phyloP scores from a whole-genome alignment of 2,329 filamentous ascomycete species.

The Sporothrix sp. region DNA sequence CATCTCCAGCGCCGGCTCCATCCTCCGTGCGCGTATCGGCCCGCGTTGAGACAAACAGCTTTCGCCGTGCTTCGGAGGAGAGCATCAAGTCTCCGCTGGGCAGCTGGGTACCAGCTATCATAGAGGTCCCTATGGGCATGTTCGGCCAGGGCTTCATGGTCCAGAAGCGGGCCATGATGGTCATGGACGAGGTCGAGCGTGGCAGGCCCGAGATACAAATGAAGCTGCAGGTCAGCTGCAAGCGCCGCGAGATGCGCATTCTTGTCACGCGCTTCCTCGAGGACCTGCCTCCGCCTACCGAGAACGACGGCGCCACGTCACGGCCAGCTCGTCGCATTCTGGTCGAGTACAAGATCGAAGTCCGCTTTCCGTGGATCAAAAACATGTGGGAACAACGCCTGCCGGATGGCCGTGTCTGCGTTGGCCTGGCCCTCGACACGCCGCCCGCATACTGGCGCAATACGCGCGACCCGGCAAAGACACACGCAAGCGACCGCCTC shows the following conservation, averaged over 20 bases:
- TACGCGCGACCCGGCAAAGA: constrained; percentile 23
- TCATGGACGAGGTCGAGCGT: constrained; percentile 38
- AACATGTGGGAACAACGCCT: constrained; percentile 31
- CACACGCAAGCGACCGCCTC: constrained; percentile 25
- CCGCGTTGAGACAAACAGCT: constrained; percentile 10
- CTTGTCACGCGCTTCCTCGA: constrained; percentile 10
- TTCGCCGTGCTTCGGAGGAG: background rate
- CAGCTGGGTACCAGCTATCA: constrained; percentile 21
- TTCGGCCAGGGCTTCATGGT: constrained; percentile 55
- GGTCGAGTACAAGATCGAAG: constrained; percentile 31
- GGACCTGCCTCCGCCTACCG: background rate
- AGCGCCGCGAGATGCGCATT: constrained; percentile 8
- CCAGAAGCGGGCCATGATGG: constrained; percentile 45
- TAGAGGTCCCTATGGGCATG: constrained; percentile 34
- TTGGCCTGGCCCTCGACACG: constrained; percentile 39
- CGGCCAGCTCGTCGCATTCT: background rate
- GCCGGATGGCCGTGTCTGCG: constrained; percentile 24
- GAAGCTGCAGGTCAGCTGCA: constrained; percentile 10
- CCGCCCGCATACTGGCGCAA: constrained; percentile 41
- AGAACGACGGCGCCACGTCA: background rate
- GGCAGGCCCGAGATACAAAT: constrained; percentile 18
- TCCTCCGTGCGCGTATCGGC: background rate
- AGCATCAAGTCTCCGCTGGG: constrained; percentile 14
- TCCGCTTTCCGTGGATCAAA: constrained; percentile 38
- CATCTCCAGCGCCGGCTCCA: background rate